phyloP scores from a whole-genome alignment of 306 rosid species.

The cucumber (Cucumis sativus) region Cucumber_9930_V3 NC_026655.2:25400501-25401000 shows the following conservation, averaged over 20 bases:
- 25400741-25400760: neutral
- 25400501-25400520: conserved; percentile 21
- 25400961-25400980: conserved; percentile 88
- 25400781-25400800: neutral
- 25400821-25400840: neutral
- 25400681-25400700: conserved; percentile 27
- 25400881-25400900: conserved; percentile 48
- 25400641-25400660: conserved; percentile 29
- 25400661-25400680: conserved; percentile 41
- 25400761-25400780: neutral
- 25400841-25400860: conserved; percentile 18
- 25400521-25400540: conserved; percentile 16
- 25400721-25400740: conserved; percentile 18
- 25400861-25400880: conserved; percentile 54
- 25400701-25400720: conserved; percentile 59
- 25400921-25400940: conserved; percentile 83
- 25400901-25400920: conserved; percentile 81
- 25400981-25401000: conserved; percentile 90
- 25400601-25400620: conserved; percentile 25
- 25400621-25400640: conserved; percentile 28
- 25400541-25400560: conserved; percentile 15
- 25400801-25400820: conserved; percentile 5
- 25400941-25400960: conserved; percentile 59
- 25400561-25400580: conserved; percentile 25
- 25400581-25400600: conserved; percentile 17